Percentiles rank a stretch among this genome's conserved stretches.
phyloP scores from a whole-genome alignment of 805 yeast genomes.

The Saturnispora galanensis region DNA sequence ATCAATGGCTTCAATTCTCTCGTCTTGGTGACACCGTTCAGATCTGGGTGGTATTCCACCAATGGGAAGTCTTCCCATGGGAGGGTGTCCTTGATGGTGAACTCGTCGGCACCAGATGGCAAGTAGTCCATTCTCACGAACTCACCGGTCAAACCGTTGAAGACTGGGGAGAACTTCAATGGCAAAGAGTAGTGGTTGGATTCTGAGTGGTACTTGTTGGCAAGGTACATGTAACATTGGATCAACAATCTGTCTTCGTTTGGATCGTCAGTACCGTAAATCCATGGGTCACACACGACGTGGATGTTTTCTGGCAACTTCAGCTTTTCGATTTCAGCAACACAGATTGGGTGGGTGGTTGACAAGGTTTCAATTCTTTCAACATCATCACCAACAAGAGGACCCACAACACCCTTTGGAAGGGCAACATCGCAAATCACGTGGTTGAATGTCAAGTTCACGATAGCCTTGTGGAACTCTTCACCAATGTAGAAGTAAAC shows the following conservation, averaged over 20 bases:
- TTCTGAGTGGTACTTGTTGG: constrained; percentile 55
- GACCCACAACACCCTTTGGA: constrained; percentile 60
- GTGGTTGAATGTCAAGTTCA: constrained; percentile 54
- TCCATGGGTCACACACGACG: constrained; percentile 73
- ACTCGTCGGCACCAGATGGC: constrained; percentile 69
- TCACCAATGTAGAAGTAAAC: constrained; percentile 51
- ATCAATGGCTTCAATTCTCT: constrained; percentile 64
- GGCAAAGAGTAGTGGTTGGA: constrained; percentile 72
- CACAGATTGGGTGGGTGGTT: constrained; percentile 44
- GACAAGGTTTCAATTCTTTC: constrained; percentile 42
- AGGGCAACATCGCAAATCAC: constrained; percentile 45
- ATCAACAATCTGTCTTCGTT: constrained; percentile 51
- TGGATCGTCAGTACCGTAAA: constrained; percentile 66
- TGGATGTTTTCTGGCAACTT: constrained; percentile 45
- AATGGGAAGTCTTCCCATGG: constrained; percentile 52
- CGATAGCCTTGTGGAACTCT: constrained; percentile 60
- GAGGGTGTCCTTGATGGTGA: constrained; percentile 38
- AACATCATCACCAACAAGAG: constrained; percentile 59
- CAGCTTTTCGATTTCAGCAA: constrained; percentile 58
- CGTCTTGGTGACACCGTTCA: constrained; percentile 39
- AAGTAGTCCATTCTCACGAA: constrained; percentile 64
- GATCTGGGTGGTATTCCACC: constrained; percentile 67
- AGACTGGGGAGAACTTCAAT: constrained; percentile 63
- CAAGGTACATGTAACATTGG: constrained; percentile 68
- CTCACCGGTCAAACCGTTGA: constrained; percentile 49